Evolutionary conservation across 768 basidiomycete species (phyloP).

Genomic region (Amanita rimosa): DNA sequence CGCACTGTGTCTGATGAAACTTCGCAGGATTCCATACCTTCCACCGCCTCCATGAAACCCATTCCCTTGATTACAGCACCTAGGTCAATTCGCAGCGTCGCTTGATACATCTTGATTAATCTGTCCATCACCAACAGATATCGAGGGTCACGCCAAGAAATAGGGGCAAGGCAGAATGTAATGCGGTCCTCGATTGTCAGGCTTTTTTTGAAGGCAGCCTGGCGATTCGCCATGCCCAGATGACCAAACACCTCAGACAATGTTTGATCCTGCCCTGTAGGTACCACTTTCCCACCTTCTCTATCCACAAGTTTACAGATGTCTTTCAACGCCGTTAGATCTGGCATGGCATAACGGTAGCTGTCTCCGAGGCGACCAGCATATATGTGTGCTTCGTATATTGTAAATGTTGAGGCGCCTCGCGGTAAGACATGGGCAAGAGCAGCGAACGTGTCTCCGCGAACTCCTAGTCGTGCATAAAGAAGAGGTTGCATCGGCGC

Average conservation of each 20-base stretch:
- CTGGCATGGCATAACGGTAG: conserved; percentile 24
- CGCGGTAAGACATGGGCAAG: conserved; percentile 30
- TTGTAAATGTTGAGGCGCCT: conserved; percentile 23
- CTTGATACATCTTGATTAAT: conserved; percentile 33
- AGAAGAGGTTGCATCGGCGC: conserved; percentile 37
- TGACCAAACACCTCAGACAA: neutral
- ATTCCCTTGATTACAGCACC: conserved; percentile 21
- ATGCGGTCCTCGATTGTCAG: conserved; percentile 33
- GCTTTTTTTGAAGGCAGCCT: conserved; percentile 24
- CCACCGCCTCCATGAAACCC: conserved; percentile 28
- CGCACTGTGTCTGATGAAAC: neutral
- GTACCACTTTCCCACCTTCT: neutral
- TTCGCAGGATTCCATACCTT: conserved; percentile 21
- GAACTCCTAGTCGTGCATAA: conserved; percentile 35
- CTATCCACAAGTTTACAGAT: conserved; percentile 29
- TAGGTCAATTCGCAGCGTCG: conserved; percentile 31
- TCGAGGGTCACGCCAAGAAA: conserved; percentile 36
- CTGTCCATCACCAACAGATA: conserved; percentile 20
- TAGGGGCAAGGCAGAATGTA: conserved; percentile 38
- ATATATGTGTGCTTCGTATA: conserved; percentile 39
- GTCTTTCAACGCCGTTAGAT: conserved; percentile 7
- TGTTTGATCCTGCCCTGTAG: neutral
- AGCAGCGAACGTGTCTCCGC: conserved; percentile 6
- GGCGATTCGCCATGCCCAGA: neutral
- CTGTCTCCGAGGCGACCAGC: conserved; percentile 31